These are phyloP conservation scores for Tylopilus sp. DNA, from an alignment of 1,284 basidiomycete genomes.

Conservation along the genomic window DNA sequence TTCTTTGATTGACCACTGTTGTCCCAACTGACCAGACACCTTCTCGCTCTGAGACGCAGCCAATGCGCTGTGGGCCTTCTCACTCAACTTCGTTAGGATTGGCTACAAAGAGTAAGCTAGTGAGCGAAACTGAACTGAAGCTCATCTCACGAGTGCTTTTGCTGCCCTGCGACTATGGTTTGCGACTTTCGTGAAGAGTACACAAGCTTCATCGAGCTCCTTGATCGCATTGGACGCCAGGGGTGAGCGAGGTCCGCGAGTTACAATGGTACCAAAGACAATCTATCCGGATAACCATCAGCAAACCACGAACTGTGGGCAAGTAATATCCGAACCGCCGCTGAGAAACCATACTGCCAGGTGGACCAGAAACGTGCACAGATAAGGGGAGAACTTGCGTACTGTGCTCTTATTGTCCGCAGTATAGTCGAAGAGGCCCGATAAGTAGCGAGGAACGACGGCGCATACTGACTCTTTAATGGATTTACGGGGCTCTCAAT, in stretches of 20 bases:
- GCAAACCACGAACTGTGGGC: neutral
- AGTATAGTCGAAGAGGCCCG: slow-evolving; percentile 55
- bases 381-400: slow-evolving; percentile 47
- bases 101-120: slow-evolving; percentile 35
- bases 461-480: slow-evolving; percentile 54
- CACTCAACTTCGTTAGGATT: slow-evolving; percentile 50
- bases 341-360: slow-evolving; percentile 65
- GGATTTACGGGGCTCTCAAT: slow-evolving; percentile 59
- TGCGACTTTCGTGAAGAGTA: slow-evolving; percentile 56
- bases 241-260: slow-evolving; percentile 56
- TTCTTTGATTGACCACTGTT: slow-evolving; percentile 41
- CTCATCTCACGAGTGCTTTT: slow-evolving; percentile 52
- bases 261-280: slow-evolving; percentile 64
- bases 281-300: slow-evolving; percentile 39
- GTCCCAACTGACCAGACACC: slow-evolving; percentile 32
- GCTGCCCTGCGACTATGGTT: slow-evolving; percentile 52
- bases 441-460: slow-evolving; percentile 64
- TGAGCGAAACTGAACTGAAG: slow-evolving; percentile 2
- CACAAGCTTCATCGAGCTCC: slow-evolving; percentile 58
- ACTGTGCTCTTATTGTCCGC: slow-evolving; percentile 53
- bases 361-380: slow-evolving; percentile 55
- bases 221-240: slow-evolving; percentile 56
- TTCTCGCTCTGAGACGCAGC: slow-evolving; percentile 37
- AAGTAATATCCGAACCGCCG: slow-evolving; percentile 44
- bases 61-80: slow-evolving; percentile 53